Evolutionary conservation across 441 rosid genomes (phyloP), one percentile per base, ranked within the genome.

Genomic region (Eutrema salsugineum): DNA sequence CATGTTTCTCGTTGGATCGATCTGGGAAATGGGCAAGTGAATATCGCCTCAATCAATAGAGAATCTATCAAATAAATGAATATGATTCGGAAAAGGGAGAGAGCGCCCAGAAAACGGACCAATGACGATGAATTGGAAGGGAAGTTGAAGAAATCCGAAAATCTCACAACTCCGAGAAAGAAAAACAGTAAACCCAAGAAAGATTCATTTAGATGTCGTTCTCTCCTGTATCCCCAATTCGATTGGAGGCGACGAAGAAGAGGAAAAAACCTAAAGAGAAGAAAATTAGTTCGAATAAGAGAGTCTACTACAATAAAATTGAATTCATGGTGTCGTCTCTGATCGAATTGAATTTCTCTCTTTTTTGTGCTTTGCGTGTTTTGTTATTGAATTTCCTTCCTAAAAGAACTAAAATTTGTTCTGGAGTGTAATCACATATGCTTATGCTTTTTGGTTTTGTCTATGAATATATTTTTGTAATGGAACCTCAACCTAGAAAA

Each of bases 291-390:
- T 5, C 54, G 0, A 82, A 69, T 63, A 90, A 82, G 83, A 86
- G 88, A 79, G 88, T 87, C 5, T 86, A 83, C 54, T 93, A 84
- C 66, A 89, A 75, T 78, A 91, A 84, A 79, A 94, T 86, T 49
- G 88, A 81, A 58, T 89, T 80, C 53, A 95, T 27, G 97, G 80
- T 2, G 86, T 82, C 14, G 91, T n/a, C n/a, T n/a, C n/a, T n/a
- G n/a, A n/a, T n/a, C n/a, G n/a, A n/a, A n/a, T n/a, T n/a, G n/a
- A n/a, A n/a, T n/a, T n/a, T n/a, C n/a, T n/a, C n/a, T n/a, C n/a
- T n/a, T n/a, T n/a, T n/a, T n/a, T n/a, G n/a, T n/a, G n/a, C n/a
- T n/a, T n/a, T n/a, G n/a, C n/a, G n/a, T n/a, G n/a, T n/a, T n/a
- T n/a, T n/a, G n/a, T n/a, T n/a, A n/a, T n/a, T n/a, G n/a, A n/a